Evolutionary conservation across 2,329 filamentous ascomycete genomes (phyloP), one percentile per base, ranked within the genome.

Genomic region (Penicillium sp.): DNA sequence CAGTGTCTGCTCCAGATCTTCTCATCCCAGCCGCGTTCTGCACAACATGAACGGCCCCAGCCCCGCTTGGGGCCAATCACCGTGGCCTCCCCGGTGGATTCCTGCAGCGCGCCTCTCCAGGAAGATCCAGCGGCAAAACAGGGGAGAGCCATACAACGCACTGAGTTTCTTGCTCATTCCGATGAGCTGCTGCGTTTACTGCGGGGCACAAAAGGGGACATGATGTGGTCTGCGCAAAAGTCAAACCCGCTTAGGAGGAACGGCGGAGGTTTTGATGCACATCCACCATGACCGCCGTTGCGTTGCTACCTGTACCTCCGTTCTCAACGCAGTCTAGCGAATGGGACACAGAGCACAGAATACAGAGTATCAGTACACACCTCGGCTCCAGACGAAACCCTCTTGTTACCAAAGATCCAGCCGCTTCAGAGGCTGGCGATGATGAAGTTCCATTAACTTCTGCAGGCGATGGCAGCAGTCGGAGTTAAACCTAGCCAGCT

Each of bases 21-120:
- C 64, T 13, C 44, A 63, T 60, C 63, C 55, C 63, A 64, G 59
- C 59, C 59, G 63, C 66, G 54, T 60, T 64, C 66, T 70, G 70
- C 70, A 70, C 66, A 68, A 71, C 70, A 71, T 70, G 64, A 61
- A 55, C 58, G 49, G 56, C 53, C 49, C 59, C 55, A 53, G 51
- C 51, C 52, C 56, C 49, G 54, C 67, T 69, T 65, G 60, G 66
- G 66, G 50, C 63, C 63, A 66, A 67, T 67, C 59, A 60, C 60
- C 54, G 54, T 60, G 50, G 50, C 31, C 63, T 56, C 51, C 60
- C 59, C 62, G 60, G 61, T 62, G 62, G 61, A 50, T 59, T 56
- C 58, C 55, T 56, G 60, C 66, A 69, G 70, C 70, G 70, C 70
- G 72, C 65, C 64, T 67, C 61, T 33, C 62, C 47, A 53, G n/a